Evolutionary conservation across 2,329 filamentous ascomycete species (phyloP).

Genomic region (Aureobasidium melanogenum): DNA sequence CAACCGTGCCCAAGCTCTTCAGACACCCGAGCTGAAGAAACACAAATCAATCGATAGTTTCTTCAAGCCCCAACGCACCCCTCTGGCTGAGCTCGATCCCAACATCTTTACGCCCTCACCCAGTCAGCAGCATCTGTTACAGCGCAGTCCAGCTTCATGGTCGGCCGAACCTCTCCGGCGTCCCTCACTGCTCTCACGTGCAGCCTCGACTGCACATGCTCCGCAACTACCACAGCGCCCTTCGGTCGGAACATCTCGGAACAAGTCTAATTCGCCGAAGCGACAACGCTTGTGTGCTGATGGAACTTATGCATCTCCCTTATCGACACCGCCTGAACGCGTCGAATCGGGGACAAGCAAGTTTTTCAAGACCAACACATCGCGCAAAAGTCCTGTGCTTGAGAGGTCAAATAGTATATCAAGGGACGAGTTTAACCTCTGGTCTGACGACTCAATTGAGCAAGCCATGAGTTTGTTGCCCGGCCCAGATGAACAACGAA

Average conservation of each 20-base stretch:
- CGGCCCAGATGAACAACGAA: conserved; percentile 19
- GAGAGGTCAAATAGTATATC: conserved; percentile 6
- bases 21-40: conserved; percentile 48
- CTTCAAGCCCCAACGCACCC: conserved; percentile 55
- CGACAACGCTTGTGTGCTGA: conserved; percentile 39
- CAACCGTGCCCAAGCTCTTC: conserved; percentile 11
- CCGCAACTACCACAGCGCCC: conserved; percentile 18
- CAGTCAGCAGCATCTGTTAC: conserved; percentile 51
- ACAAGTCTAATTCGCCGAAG: conserved; percentile 33
- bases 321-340: conserved; percentile 4
- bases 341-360: conserved; percentile 32
- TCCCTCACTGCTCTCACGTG: conserved; percentile 21
- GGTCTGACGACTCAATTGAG: conserved; percentile 40
- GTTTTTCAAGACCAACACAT: conserved; percentile 34
- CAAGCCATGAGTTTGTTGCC: conserved; percentile 32
- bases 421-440: conserved; percentile 35
- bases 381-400: conserved; percentile 15
- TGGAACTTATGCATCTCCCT: conserved; percentile 19
- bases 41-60: conserved; percentile 54
- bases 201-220: conserved; percentile 15
- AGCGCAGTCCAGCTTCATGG: conserved; percentile 48
- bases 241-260: conserved; percentile 31
- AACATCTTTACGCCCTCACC: conserved; percentile 60
- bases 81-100: conserved; percentile 58
- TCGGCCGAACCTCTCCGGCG: conserved; percentile 34